Evolutionary conservation across 23 red algal species (phyloP), one percentile per base, ranked within the genome.

Genomic region (Gracilaria domingensis): DNA sequence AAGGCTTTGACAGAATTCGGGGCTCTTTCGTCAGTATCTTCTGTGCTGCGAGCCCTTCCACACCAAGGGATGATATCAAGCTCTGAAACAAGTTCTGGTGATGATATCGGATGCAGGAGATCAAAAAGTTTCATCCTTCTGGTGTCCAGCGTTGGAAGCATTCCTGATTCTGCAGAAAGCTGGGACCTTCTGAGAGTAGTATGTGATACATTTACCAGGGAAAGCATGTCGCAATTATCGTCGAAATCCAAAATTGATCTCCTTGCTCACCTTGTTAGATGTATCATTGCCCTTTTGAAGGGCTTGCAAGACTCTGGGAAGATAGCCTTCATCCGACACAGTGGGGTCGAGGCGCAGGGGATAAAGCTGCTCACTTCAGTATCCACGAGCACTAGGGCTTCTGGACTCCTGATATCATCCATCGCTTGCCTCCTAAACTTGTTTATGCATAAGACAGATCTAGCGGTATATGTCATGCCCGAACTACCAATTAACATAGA

Each of bases 361-460:
- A 51, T 77, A 45, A 77, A 77, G 39, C 39, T 77, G 38, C 42
- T 77, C 8, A 77, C 72, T 29, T 45, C 38, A 4, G n/a, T 77
- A 50, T 12, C 42, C 21, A 50, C 23, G 30, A 50, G 40, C 5
- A 51, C 24, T 6, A 45, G 72, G 45, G 38, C 72, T 24, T 77
- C 72, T 0, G 72, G 42, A 39, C 29, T 77, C 23, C 25, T 77
- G n/a, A 45, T 77, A 50, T 77, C 72, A 50, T 25, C 72, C 20
- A 77, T 77, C 45, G 72, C 72, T 25, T 77, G 72, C 25, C 23
- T 77, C 17, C 40, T 77, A 40, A 77, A 77, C 21, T 17, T 77
- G 23, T 77, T 77, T 34, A 77, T 77, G 72, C 72, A 77, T n/a
- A 77, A 77, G 45, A 77, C 38, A 45, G 72, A 77, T 20, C 72